phyloP scores from a whole-genome alignment of 805 yeast genomes.

The Candida arabinofermentans region DNA sequence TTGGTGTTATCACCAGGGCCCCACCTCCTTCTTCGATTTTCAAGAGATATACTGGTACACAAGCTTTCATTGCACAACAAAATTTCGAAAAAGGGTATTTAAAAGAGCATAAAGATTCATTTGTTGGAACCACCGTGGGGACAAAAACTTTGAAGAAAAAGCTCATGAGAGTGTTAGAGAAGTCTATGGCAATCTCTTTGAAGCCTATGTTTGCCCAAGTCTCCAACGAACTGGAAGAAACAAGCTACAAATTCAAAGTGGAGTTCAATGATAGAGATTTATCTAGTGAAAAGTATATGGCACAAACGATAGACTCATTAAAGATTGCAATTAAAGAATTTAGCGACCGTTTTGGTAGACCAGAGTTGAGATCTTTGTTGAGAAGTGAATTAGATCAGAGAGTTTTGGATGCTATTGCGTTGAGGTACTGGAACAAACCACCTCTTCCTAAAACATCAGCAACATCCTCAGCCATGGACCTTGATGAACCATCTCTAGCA shows the following conservation, averaged over 20 bases:
- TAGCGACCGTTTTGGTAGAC: constrained; percentile 75
- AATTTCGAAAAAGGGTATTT: constrained; percentile 64
- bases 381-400: constrained; percentile 86
- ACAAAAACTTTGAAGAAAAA: constrained; percentile 72
- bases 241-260: constrained; percentile 88
- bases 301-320: constrained; percentile 83
- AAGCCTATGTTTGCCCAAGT: constrained; percentile 84
- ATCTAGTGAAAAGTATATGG: constrained; percentile 91
- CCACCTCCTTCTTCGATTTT: constrained; percentile 46
- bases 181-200: constrained; percentile 83
- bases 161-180: constrained; percentile 81
- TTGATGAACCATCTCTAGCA: constrained; percentile 46
- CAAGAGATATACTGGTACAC: constrained; percentile 51
- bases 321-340: constrained; percentile 86
- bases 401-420: constrained; percentile 81
- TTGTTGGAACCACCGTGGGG: constrained; percentile 66
- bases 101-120: constrained; percentile 54
- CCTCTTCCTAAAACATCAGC: constrained; percentile 20
- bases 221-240: constrained; percentile 88
- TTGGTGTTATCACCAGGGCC: constrained; percentile 90
- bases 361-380: constrained; percentile 72
- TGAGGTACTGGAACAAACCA: constrained; percentile 86
- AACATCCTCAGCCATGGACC: constrained; percentile 8
- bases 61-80: constrained; percentile 65
- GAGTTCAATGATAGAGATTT: constrained; percentile 92